A percentile compares a stretch with the other conserved stretches of the same genome.
These are phyloP conservation scores for Sporobolomyces phaffii DNA, from an alignment of 768 basidiomycete species.

Conservation along the genomic window DNA sequence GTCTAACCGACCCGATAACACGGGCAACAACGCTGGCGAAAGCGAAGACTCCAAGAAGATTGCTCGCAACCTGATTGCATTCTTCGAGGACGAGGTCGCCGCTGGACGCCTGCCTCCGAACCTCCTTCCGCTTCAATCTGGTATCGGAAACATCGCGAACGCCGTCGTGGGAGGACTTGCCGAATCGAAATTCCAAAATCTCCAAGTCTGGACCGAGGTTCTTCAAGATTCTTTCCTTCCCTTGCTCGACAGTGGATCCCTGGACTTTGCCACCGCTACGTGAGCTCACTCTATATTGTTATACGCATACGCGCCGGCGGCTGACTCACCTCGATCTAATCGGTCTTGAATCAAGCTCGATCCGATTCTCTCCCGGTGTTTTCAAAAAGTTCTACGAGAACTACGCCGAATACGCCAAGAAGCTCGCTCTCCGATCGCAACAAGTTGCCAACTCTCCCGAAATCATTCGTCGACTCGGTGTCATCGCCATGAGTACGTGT, in stretches of 20 bases:
- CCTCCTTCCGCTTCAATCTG: constrained; percentile 40
- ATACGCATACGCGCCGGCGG: too few species aligned
- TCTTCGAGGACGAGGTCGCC: constrained; percentile 42
- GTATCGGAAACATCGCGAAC: constrained; percentile 45
- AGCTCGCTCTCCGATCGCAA: constrained; percentile 42
- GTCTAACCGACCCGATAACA: constrained; percentile 40
- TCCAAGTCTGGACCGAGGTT: constrained; percentile 42
- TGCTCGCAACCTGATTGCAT: constrained; percentile 42
- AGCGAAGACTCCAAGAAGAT: constrained; percentile 35
- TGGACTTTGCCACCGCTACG: constrained; percentile 48
- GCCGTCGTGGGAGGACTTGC: constrained; percentile 41
- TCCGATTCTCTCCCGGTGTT: constrained; percentile 42
- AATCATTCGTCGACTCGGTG: constrained; percentile 44
- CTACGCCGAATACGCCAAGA: constrained; percentile 39
- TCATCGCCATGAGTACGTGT: constrained; percentile 26
- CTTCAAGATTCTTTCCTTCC: constrained; percentile 45
- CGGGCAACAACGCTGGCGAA: constrained; percentile 41
- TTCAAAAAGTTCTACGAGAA: constrained; percentile 38
- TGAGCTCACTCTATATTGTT: not conserved
- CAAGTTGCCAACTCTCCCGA: constrained; percentile 43
- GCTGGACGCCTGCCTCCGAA: constrained; percentile 40
- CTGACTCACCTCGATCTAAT: not conserved
- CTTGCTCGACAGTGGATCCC: constrained; percentile 46
- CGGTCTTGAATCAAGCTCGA: too few species aligned
- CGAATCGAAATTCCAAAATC: constrained; percentile 37